phyloP scores from a whole-genome alignment of 768 basidiomycete species.

The Lentinus tigrinus region DNA sequence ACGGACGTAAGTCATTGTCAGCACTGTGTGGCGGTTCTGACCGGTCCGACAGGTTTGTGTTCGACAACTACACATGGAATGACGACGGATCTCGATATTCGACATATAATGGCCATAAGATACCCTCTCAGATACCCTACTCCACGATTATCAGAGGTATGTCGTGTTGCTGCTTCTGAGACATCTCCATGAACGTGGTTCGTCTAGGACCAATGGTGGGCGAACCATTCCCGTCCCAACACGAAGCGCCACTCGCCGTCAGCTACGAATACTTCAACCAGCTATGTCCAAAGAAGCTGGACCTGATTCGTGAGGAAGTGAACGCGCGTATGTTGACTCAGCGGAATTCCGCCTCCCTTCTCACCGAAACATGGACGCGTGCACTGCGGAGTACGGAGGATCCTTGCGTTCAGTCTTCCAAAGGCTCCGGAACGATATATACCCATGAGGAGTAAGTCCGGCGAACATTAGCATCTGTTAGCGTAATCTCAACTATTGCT shows the following conservation, averaged over 20 bases:
- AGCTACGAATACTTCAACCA: constrained; percentile 10
- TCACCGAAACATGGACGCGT: constrained; percentile 2
- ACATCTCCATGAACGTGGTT: neutral
- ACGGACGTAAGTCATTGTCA: neutral
- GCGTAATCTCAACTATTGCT: neutral
- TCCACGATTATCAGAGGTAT: constrained; percentile 7
- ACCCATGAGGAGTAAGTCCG: constrained; percentile 8
- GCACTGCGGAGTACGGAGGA: neutral
- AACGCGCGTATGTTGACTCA: neutral
- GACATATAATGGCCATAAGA: neutral
- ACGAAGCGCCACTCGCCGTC: constrained; percentile 5
- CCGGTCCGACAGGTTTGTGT: neutral
- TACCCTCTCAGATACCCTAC: constrained; percentile 13
- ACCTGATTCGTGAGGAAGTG: neutral
- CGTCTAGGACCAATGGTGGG: constrained; percentile 11
- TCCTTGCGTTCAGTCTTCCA: constrained; percentile 6
- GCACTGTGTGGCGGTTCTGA: neutral
- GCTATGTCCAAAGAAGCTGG: constrained; percentile 1
- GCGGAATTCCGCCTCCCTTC: neutral
- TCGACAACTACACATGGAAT: constrained; percentile 11
- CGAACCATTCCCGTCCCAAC: neutral
- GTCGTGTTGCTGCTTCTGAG: constrained; percentile 4
- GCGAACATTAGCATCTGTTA: neutral
- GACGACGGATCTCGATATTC: constrained; percentile 7
- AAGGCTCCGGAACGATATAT: constrained; percentile 6